Evolutionary conservation across 1,284 basidiomycete species (phyloP), one percentile per base, ranked within the genome.

Genomic region (Rhodotorula sp.): DNA sequence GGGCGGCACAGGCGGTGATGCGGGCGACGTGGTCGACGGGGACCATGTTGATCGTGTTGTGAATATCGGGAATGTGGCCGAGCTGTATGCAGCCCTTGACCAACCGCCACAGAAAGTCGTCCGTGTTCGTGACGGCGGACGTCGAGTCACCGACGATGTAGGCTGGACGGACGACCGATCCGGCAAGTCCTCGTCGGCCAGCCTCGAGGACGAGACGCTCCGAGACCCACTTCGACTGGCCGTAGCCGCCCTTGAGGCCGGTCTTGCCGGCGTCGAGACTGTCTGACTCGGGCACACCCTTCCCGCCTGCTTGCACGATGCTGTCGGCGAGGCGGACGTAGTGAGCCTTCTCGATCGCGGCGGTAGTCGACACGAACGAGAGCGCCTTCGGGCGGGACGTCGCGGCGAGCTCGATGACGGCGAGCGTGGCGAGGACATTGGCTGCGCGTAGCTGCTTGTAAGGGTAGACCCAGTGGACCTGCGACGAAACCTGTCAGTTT

Each of bases 381-480:
- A 98, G 81, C 9, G 85, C 81, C 83, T 99, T 99, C 52, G 90
- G 85, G 30, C 84, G 84, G 10, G 84, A 84, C 4, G 87, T 78
- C 7, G 83, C 86, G 20, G 92, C 92, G 39, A 99, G 86, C 59
- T 91, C 86, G 63, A 97, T 85, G 2, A 88, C 88, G 3, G 90
- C 90, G 65, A 98, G 78, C 3, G 96, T 99, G 0, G 90, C 89
- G 6, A 94, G 79, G 20, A 99, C 96, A 79, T 99, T 99, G 36
- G 94, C 87, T 1, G 89, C 85, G 24, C 94, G 90, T 48, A 99
- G 85, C 81, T 90, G 93, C 79, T 92, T 89, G 82, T 99, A 99
- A 0, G 94, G 93, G 81, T 98, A 99, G 4, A 99, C 92, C 96
- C 96, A 99, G 79, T 99, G 96, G 22, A 99, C 91, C 91, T 92